Evolutionary conservation across 176 grass and related monocot genomes (phyloP).

Genomic region (Paspalum vaginatum): DNA sequence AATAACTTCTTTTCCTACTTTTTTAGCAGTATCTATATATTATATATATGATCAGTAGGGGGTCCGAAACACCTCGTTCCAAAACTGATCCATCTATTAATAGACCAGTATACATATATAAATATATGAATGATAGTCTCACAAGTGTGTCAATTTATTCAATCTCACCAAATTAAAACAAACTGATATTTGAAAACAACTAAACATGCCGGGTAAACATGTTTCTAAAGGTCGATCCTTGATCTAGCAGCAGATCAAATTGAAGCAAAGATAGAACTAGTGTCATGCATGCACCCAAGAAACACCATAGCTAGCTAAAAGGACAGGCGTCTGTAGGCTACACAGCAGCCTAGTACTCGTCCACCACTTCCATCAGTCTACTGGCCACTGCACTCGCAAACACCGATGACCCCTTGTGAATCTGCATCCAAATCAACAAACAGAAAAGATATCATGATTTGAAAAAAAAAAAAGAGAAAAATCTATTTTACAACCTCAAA

Average conservation of each 20-base stretch:
- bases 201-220: background rate
- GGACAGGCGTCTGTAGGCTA: no score
- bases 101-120: background rate
- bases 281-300: constrained; percentile 30
- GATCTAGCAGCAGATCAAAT: background rate
- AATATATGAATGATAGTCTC: background rate
- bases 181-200: constrained; percentile 8
- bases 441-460: background rate
- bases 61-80: no score
- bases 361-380: constrained; percentile 70
- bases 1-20: no score
- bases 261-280: constrained; percentile 11
- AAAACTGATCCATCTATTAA: background rate
- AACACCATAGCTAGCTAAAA: constrained; percentile 4
- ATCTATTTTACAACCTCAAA: no score
- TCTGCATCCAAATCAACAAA: constrained; percentile 46
- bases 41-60: no score
- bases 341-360: constrained; percentile 41
- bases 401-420: constrained; percentile 64
- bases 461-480: no score
- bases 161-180: constrained; percentile 30
- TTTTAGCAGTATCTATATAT: no score
- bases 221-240: background rate
- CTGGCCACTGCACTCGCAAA: constrained; percentile 71
- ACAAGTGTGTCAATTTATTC: constrained; percentile 38